phyloP scores from a whole-genome alignment of 2,329 filamentous ascomycete species.

The Fusarium staphyleae region DNA sequence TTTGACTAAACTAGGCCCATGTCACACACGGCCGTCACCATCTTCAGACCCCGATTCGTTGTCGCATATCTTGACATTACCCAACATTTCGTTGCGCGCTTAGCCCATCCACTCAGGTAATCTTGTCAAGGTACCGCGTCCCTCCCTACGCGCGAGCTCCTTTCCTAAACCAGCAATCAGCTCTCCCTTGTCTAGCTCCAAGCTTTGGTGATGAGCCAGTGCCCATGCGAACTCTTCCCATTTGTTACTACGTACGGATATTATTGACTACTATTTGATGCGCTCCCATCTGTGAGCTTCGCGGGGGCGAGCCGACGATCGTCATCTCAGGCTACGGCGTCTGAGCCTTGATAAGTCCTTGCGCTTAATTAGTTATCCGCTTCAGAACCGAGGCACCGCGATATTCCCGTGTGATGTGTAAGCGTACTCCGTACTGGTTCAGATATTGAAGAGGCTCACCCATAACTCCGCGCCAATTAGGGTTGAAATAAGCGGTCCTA shows the following conservation, averaged over 20 bases:
- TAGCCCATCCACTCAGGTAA: constrained; percentile 27
- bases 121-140: constrained; percentile 26
- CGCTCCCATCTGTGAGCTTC: constrained; percentile 13
- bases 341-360: constrained; percentile 12
- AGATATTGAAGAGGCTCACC: too few relatives aligned
- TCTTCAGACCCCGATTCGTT: constrained; percentile 29
- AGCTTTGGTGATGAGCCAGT: constrained; percentile 16
- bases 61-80: constrained; percentile 15
- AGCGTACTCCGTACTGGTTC: too few relatives aligned
- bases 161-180: constrained; percentile 30
- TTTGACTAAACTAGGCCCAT: constrained; percentile 18
- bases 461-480: too few relatives aligned
- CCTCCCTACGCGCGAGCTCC: constrained; percentile 24
- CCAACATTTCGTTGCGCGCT: constrained; percentile 34
- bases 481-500: too few relatives aligned
- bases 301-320: constrained; percentile 27
- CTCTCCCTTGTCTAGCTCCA: constrained; percentile 26
- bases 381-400: neutral
- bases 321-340: constrained; percentile 25
- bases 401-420: constrained; percentile 8
- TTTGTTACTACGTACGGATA: constrained; percentile 28
- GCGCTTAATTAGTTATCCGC: constrained; percentile 9
- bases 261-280: constrained; percentile 3
- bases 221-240: constrained; percentile 24
- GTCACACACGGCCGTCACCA: constrained; percentile 25